Percentiles rank a stretch among this genome's conserved stretches.
Conservation (phyloP, 2,329 filamentous ascomycete species). For the Alternaria viburni region DNA sequence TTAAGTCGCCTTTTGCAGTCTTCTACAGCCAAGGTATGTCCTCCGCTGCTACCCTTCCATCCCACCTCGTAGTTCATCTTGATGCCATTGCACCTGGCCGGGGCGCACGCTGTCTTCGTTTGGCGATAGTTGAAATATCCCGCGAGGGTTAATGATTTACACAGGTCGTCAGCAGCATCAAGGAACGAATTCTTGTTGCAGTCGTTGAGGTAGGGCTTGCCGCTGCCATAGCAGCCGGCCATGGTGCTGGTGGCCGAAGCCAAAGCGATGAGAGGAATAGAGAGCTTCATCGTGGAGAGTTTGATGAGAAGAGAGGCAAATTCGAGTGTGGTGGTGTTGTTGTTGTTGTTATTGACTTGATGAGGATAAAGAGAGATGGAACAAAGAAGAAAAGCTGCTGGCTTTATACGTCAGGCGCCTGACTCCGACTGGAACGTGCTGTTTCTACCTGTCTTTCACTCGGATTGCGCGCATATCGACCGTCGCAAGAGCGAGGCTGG, state of each 20-base stretch:
- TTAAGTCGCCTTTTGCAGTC: background rate
- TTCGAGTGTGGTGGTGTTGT: background rate
- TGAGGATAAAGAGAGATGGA: background rate
- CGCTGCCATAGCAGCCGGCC: background rate
- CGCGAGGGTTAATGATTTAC: background rate
- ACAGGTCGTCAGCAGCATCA: background rate
- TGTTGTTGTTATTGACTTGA: background rate
- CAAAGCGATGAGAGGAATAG: background rate
- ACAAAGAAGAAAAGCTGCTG: background rate
- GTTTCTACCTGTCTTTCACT: background rate
- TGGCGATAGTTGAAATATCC: background rate
- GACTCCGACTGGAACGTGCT: background rate
- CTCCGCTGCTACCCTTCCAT: background rate
- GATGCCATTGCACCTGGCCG: background rate
- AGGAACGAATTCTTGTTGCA: background rate
- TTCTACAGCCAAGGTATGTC: background rate
- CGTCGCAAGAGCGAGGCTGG: background rate
- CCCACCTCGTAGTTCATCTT: background rate
- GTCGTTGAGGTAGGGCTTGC: background rate
- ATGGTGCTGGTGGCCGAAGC: background rate
- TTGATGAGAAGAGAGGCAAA: background rate
- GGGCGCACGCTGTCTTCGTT: background rate
- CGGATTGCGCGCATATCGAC: background rate
- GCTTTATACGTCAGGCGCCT: background rate
- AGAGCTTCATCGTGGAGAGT: background rate